Percentiles rank a stretch among this genome's conserved stretches.
These are phyloP conservation scores for Butyriboletus appendiculatus DNA, from an alignment of 1,284 basidiomycete genomes.

Conservation along the genomic window DNA sequence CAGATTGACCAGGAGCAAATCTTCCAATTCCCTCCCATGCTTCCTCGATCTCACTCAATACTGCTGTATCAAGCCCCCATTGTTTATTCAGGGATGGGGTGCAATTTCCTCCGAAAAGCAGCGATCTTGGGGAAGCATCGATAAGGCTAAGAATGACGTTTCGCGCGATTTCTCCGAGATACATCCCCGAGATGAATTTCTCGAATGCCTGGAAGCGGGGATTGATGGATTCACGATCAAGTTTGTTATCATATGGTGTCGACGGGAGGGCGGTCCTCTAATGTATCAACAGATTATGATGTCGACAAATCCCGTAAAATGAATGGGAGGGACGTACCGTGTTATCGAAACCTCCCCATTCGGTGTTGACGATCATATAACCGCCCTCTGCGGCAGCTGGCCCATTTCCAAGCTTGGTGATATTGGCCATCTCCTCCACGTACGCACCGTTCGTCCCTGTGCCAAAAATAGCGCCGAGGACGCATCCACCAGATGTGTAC, in stretches of 20 bases:
- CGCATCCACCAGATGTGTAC: constrained; percentile 87
- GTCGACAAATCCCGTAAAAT: not conserved
- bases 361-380: constrained; percentile 94
- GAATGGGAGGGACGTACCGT: constrained; percentile 49
- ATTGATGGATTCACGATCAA: constrained; percentile 94
- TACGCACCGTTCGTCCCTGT: constrained; percentile 99
- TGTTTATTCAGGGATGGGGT: constrained; percentile 79
- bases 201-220: constrained; percentile 94
- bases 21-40: constrained; percentile 56
- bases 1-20: constrained; percentile 15
- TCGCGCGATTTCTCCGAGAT: constrained; percentile 92
- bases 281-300: constrained; percentile 3
- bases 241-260: constrained; percentile 91
- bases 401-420: constrained; percentile 77
- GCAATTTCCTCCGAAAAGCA: constrained; percentile 83
- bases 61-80: constrained; percentile 92
- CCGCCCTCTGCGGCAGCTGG: constrained; percentile 61
- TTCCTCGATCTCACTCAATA: constrained; percentile 87
- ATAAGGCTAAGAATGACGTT: constrained; percentile 86
- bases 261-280: constrained; percentile 86
- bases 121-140: constrained; percentile 69
- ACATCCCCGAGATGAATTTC: constrained; percentile 99
- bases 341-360: constrained; percentile 98
- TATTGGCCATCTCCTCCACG: constrained; percentile 84
- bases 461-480: constrained; percentile 93